Evolutionary conservation across 2,329 filamentous ascomycete genomes (phyloP).

Genomic region (Huntiella moniliformis): DNA sequence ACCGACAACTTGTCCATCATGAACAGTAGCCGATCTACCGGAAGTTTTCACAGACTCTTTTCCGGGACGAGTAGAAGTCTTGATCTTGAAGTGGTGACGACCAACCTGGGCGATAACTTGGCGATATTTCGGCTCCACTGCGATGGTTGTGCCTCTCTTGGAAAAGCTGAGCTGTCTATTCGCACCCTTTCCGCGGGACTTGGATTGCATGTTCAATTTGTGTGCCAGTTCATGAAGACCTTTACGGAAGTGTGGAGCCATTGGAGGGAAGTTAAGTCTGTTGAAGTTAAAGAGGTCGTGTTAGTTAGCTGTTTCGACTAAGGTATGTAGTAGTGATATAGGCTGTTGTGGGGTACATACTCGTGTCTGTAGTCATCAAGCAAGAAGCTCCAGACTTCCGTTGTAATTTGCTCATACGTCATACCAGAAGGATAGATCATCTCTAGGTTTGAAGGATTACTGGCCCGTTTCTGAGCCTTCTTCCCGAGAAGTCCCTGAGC

Average conservation of each 20-base stretch:
- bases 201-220: slow-evolving; percentile 61
- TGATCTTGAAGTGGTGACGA: slow-evolving; percentile 7
- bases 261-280: slow-evolving; percentile 61
- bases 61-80: neutral
- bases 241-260: slow-evolving; percentile 62
- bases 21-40: slow-evolving; percentile 13
- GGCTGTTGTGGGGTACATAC: slow-evolving; percentile 25
- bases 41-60: neutral
- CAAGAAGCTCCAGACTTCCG: slow-evolving; percentile 59
- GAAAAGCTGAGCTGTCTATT: slow-evolving; percentile 60
- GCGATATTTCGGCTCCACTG: neutral
- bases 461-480: slow-evolving; percentile 30
- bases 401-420: slow-evolving; percentile 38
- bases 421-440: slow-evolving; percentile 20
- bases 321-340: neutral
- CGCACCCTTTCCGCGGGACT: slow-evolving; percentile 57
- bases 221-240: slow-evolving; percentile 62
- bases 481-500: slow-evolving; percentile 46
- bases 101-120: slow-evolving; percentile 1
- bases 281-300: slow-evolving; percentile 7
- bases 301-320: neutral
- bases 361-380: slow-evolving; percentile 35
- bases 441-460: slow-evolving; percentile 51
- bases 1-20: slow-evolving; percentile 77
- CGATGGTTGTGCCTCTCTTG: slow-evolving; percentile 4